These are phyloP conservation scores for Emydomyces testavorans DNA, from an alignment of 2,329 filamentous ascomycete species.

Conservation along the genomic window DNA sequence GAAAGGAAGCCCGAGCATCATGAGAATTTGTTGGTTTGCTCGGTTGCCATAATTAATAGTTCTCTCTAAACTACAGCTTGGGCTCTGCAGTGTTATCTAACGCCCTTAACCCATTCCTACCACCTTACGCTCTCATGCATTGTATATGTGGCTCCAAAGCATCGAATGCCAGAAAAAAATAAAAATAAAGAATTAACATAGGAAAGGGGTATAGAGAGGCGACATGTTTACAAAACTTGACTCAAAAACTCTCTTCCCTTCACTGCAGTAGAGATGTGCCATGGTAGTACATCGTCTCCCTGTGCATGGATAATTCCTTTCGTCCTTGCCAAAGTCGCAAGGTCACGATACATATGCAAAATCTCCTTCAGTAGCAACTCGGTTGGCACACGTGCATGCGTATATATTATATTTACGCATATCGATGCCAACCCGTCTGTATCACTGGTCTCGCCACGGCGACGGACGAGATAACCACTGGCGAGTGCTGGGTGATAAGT, in stretches of 20 bases:
- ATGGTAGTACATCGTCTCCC: conserved; percentile 33
- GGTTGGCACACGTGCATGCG: conserved; percentile 21
- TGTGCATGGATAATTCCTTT: conserved; percentile 34
- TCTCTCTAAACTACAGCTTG: too few relatives aligned
- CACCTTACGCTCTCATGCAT: too few relatives aligned
- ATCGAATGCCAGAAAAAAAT: too few relatives aligned
- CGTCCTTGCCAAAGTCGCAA: conserved; percentile 34
- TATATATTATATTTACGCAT: conserved; percentile 34
- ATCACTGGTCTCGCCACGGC: conserved; percentile 29
- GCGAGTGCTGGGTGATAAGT: conserved; percentile 32
- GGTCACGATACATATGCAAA: conserved; percentile 36
- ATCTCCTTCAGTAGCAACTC: conserved; percentile 33
- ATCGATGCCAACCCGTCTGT: conserved; percentile 34
- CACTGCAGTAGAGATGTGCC: conserved; percentile 38
- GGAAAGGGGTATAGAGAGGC: neutral
- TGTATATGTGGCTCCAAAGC: too few relatives aligned
- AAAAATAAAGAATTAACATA: neutral
- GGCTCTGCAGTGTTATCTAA: too few relatives aligned
- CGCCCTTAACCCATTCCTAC: too few relatives aligned
- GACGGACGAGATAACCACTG: conserved; percentile 40
- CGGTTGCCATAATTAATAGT: too few relatives aligned
- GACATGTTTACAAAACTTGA: conserved; percentile 29
- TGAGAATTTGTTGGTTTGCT: too few relatives aligned
- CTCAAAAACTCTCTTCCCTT: conserved; percentile 34
- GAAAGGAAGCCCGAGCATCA: too few relatives aligned